phyloP scores from a whole-genome alignment of 768 basidiomycete genomes.

The Boletus reticulatus region DNA sequence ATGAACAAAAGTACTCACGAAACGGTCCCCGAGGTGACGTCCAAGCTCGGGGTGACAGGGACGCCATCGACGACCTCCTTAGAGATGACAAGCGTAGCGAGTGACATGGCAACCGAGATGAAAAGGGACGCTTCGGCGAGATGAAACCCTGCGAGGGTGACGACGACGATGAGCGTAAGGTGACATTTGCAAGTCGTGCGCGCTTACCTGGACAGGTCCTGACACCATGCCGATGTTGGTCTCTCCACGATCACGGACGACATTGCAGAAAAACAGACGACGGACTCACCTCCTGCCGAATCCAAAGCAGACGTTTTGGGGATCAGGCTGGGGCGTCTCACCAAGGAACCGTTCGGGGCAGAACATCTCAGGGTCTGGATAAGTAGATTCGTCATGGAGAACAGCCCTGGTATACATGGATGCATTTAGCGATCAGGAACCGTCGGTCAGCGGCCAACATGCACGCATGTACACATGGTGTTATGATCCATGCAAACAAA shows the following conservation, averaged over 20 bases:
- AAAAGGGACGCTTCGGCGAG: conserved; percentile 32
- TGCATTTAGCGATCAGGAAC: background rate
- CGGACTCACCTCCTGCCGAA: conserved; percentile 28
- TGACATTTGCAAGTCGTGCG: too few relatives aligned
- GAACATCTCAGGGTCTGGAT: conserved; percentile 33
- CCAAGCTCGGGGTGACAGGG: conserved; percentile 43
- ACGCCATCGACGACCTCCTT: conserved; percentile 41
- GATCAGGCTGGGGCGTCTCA: conserved; percentile 16
- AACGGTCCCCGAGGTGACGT: conserved; percentile 41
- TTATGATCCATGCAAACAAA: too few relatives aligned
- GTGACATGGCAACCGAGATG: conserved; percentile 32
- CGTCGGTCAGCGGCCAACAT: too few relatives aligned
- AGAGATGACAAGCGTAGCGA: conserved; percentile 45
- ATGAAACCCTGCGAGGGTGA: conserved; percentile 19
- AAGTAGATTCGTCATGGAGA: conserved; percentile 44
- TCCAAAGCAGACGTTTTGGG: conserved; percentile 20
- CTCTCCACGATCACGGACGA: too few relatives aligned
- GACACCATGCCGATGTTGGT: too few relatives aligned
- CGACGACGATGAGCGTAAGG: background rate
- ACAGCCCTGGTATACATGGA: conserved; percentile 42
- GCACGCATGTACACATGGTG: too few relatives aligned
- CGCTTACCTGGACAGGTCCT: conserved; percentile 22
- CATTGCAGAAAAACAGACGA: too few relatives aligned
- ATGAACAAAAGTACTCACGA: conserved; percentile 33
- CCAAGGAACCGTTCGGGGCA: conserved; percentile 36